Base-by-base conservation (phyloP, 2,329 filamentous ascomycete genomes). In the Boeremia exigua region DNA sequence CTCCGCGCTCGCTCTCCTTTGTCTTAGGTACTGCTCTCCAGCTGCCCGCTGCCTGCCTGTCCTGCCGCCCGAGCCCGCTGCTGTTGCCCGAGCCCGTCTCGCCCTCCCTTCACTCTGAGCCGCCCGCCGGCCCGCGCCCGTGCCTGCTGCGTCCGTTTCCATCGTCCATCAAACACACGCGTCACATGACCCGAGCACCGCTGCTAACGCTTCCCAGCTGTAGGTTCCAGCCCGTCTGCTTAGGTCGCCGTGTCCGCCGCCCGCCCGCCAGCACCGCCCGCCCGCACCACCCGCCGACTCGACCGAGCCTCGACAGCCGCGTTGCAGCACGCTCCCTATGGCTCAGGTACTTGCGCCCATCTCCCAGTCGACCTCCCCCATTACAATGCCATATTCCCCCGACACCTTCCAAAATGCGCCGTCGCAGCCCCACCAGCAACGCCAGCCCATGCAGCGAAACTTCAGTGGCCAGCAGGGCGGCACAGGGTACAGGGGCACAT, bases 331-430 rank as follows among this genome's bases (percentile, higher is more conserved):
- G 61, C 4, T 64, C 67, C 70, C 71, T 67, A 77, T 77, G 75
- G 75, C 75, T 73, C 73, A 76, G 68, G 74, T 77, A 79, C 78
- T 82, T 62, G 72, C 79, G 67, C 79, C 78, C 61, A 77, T 79
- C 67, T 73, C 79, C 63, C 77, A 78, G 71, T 73, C 77, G 54
- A 69, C 78, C 66, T 75, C 72, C 68, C 74, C 79, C 68, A 80
- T 80, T 70, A 79, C 78, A 64, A 81, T 81, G 79, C 76, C 81
- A 65, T 79, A 81, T 67, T 76, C 79, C 48, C 78, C 79, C 57
- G 79, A 81, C 72, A 75, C 77, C 65, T 81, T 79, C 71, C 75
- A 77, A 59, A 75, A 69, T 66, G 63, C 71, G 46, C 67, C 72
- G 43, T 63, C 72, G 60, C 71, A 71, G 56, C 61, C 72, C 53